Evolutionary conservation across 2,329 filamentous ascomycete species (phyloP).

Genomic region (Escovopsis sp.): DNA sequence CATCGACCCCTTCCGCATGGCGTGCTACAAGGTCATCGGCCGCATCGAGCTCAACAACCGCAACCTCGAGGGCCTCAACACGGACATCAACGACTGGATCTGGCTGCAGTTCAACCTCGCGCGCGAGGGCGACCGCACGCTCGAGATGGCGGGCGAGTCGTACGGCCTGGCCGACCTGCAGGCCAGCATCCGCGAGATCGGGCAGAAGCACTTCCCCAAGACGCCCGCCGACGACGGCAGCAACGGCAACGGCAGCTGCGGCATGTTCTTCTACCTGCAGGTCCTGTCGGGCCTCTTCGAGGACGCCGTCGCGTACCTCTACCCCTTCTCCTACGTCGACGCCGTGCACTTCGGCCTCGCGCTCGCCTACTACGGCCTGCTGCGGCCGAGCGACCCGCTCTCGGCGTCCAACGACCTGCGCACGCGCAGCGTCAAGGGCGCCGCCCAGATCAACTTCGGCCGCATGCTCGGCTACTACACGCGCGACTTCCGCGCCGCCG

Average conservation of each 20-base stretch:
- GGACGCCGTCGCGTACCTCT: slow-evolving; percentile 80
- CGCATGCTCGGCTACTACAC: slow-evolving; percentile 92
- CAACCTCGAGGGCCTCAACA: slow-evolving; percentile 45
- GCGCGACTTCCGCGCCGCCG: slow-evolving; percentile 80
- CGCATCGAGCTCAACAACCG: slow-evolving; percentile 54
- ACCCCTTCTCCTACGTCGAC: slow-evolving; percentile 80
- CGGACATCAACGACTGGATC: slow-evolving; percentile 54
- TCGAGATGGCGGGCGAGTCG: slow-evolving; percentile 50
- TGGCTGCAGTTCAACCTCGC: slow-evolving; percentile 59
- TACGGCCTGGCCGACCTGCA: slow-evolving; percentile 56
- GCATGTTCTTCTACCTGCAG: slow-evolving; percentile 87
- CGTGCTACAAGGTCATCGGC: slow-evolving; percentile 94
- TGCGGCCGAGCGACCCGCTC: slow-evolving; percentile 72
- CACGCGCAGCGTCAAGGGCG: slow-evolving; percentile 49
- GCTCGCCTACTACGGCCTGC: slow-evolving; percentile 73
- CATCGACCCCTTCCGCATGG: slow-evolving; percentile 88
- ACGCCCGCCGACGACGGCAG: slow-evolving; percentile 59
- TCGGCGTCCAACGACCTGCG: slow-evolving; percentile 56
- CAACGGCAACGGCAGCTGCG: slow-evolving; percentile 58
- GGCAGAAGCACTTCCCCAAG: slow-evolving; percentile 79
- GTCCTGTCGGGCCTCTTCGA: slow-evolving; percentile 87
- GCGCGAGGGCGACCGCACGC: slow-evolving; percentile 45
- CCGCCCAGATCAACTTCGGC: slow-evolving; percentile 84
- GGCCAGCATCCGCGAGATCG: slow-evolving; percentile 71
- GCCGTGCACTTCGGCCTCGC: slow-evolving; percentile 90